These are phyloP conservation scores for Epichloe hybrida DNA, from an alignment of 2,329 filamentous ascomycete genomes.

Conservation along the genomic window DNA sequence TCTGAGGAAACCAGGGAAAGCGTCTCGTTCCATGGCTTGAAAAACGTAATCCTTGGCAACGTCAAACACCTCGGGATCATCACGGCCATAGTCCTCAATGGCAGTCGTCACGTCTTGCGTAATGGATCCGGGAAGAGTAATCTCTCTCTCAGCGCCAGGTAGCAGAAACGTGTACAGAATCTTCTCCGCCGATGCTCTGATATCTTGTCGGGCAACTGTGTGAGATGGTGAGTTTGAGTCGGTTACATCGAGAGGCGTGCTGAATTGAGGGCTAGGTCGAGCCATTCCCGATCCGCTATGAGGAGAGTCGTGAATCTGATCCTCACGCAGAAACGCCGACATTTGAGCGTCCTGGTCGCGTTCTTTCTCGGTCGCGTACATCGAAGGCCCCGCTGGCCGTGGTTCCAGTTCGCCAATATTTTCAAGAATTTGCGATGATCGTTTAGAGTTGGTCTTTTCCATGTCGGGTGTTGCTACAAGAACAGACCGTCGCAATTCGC, in stretches of 20 bases:
- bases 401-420: conserved; percentile 53
- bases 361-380: conserved; percentile 55
- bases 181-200: conserved; percentile 88
- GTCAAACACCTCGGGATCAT: conserved; percentile 95
- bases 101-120: conserved; percentile 72
- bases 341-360: conserved; percentile 77
- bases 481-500: conserved; percentile 84
- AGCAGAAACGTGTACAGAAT: conserved; percentile 97
- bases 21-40: conserved; percentile 98
- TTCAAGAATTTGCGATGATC: conserved; percentile 70
- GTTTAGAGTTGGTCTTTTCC: conserved; percentile 67
- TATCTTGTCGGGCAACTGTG: conserved; percentile 76
- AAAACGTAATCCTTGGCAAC: conserved; percentile 98
- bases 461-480: conserved; percentile 85
- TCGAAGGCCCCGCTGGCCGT: conserved; percentile 45
- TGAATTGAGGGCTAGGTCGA: conserved; percentile 42
- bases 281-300: conserved; percentile 32
- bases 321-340: conserved; percentile 73
- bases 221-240: conserved; percentile 76
- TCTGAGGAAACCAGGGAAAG: conserved; percentile 92
- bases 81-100: conserved; percentile 82
- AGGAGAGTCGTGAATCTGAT: conserved; percentile 42
- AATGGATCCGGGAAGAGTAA: conserved; percentile 80
- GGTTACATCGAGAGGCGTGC: conserved; percentile 47
- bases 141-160: conserved; percentile 90